A percentile compares a stretch with the other conserved stretches of the same genome.
These are phyloP conservation scores for Carex parvula DNA, from an alignment of 176 grass and related monocot genomes.

Conservation along the genomic window DNA sequence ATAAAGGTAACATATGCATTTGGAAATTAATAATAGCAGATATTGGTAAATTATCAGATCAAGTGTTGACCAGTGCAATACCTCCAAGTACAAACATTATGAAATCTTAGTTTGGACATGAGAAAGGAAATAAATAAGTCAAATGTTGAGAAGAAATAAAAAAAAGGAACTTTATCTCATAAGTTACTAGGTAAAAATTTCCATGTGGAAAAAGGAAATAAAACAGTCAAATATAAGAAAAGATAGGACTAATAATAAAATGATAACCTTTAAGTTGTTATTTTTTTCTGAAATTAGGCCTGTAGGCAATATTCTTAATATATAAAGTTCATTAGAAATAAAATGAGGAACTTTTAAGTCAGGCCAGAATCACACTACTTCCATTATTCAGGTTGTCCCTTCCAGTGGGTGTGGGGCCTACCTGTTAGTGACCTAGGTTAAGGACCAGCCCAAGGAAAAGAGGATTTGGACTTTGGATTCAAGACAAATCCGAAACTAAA, in stretches of 20 bases:
- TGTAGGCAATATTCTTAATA: too few species aligned
- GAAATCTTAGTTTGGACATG: neutral
- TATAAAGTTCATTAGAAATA: too few species aligned
- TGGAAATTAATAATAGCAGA: constrained; percentile 2
- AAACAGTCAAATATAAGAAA: neutral
- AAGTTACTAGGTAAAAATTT: neutral
- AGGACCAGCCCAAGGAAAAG: neutral
- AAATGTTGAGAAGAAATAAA: neutral
- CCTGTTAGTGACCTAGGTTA: neutral
- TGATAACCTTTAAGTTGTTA: neutral
- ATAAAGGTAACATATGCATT: neutral
- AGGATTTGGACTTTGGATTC: neutral
- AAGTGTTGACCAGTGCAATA: neutral
- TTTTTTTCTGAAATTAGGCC: too few species aligned
- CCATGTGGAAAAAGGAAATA: neutral
- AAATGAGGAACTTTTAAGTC: neutral
- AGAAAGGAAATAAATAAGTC: neutral
- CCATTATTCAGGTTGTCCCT: neutral
- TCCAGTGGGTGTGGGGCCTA: neutral
- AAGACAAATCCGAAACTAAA: neutral
- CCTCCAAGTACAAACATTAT: neutral
- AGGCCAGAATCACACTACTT: neutral
- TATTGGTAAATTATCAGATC: neutral
- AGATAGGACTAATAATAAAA: neutral
- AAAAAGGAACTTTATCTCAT: neutral